Evolutionary conservation across 2,329 filamentous ascomycete species (phyloP), one percentile per base, ranked within the genome.

Genomic region (Aspergillus sergii): DNA sequence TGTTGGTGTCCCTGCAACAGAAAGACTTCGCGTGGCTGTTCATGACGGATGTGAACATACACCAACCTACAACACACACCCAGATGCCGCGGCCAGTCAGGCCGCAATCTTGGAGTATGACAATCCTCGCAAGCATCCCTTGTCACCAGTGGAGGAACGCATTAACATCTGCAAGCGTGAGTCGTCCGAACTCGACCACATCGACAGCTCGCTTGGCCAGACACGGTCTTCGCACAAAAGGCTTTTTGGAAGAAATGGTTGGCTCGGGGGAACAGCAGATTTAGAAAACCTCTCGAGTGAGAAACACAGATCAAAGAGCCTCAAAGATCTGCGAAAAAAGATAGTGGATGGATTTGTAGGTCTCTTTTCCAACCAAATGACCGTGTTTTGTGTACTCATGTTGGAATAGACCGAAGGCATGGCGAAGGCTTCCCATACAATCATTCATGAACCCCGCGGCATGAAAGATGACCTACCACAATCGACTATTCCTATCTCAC

Each of bases 161-260:
- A 19, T 2, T 10, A 51, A 61, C 6, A 32, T 32, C 1, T 26
- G 48, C 36, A 45, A 64, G 12, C n/a, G 19, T 8, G 57, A 62
- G 11, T n/a, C 48, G 11, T 30, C 58, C 12, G 36, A 54, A 7
- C 57, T 58, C 30, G 48, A 66, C 28, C 54, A 60, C 19, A 28
- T 62, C 11, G 57, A 62, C n/a, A n/a, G 41, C 41, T 23, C 64
- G 12, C 34, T 64, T 5, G 41, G 51, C 11, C 58, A 43, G 23
- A 32, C 43, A 8, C 59, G 54, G 19, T 50, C 57, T 14, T 60
- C 77, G 16, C 75, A 77, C 63, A 82, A 81, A 67, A 77, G 76
- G 53, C 67, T 82, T n/a, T 80, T 81, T 61, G 80, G 79, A 7
- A 71, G 74, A 39, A 74, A 78, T 21, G 79, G 79, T 41, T 80